Conservation (phyloP, 2,329 filamentous ascomycete species). For the Sphaerulina populicola region DNA sequence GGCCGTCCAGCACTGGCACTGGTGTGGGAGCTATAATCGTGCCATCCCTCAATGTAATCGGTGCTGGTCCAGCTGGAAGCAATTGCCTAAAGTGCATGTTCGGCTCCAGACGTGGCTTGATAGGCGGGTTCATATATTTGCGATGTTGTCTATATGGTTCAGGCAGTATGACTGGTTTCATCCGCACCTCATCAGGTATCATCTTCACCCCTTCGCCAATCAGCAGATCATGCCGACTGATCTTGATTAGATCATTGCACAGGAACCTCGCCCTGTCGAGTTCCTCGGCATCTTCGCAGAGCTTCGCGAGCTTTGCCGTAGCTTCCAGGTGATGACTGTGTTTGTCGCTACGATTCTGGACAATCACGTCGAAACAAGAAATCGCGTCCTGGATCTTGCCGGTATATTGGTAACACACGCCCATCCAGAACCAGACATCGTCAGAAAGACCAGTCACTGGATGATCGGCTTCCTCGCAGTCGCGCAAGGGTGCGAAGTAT, state of each 20-base stretch:
- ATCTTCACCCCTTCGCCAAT: constrained; percentile 18
- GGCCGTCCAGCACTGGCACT: neutral
- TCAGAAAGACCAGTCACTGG: constrained; percentile 33
- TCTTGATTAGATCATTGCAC: constrained; percentile 63
- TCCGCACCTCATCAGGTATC: constrained; percentile 15
- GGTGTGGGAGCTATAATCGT: constrained; percentile 3
- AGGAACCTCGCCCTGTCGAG: constrained; percentile 69
- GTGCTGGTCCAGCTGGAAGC: constrained; percentile 1
- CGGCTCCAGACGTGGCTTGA: constrained; percentile 5
- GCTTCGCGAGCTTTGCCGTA: constrained; percentile 54
- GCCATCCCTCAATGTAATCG: constrained; percentile 2
- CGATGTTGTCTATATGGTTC: constrained; percentile 2
- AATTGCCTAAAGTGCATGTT: constrained; percentile 7
- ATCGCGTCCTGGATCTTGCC: constrained; percentile 62
- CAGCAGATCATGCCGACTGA: constrained; percentile 38
- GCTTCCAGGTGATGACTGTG: constrained; percentile 11
- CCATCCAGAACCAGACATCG: constrained; percentile 48
- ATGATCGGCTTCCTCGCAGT: constrained; percentile 34
- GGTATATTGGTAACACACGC: constrained; percentile 59
- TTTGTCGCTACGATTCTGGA: constrained; percentile 31
- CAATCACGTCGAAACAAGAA: constrained; percentile 65
- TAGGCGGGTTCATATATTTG: constrained; percentile 3
- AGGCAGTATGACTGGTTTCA: constrained; percentile 3
- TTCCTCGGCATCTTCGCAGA: constrained; percentile 66
- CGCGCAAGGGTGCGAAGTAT: constrained; percentile 48